Percentiles rank a stretch among this genome's conserved stretches.
These are phyloP conservation scores for Ustilago hordei DNA, from an alignment of 1,284 basidiomycete species.

Conservation along the genomic window DNA sequence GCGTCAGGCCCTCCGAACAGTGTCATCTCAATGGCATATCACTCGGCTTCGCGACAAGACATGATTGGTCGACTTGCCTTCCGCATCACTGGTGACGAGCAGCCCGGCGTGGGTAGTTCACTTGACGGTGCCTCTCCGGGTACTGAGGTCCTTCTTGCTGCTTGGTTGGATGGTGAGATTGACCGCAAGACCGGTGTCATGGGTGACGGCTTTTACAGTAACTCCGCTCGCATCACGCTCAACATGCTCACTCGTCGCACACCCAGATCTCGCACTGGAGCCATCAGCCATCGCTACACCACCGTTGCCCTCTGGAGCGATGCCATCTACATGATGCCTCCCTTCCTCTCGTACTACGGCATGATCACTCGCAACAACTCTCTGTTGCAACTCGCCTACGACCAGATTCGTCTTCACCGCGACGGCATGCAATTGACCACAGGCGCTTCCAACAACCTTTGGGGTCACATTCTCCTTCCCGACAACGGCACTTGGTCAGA, in stretches of 20 bases:
- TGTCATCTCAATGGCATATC: constrained; percentile 58
- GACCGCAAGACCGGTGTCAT: constrained; percentile 35
- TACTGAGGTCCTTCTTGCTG: constrained; percentile 60
- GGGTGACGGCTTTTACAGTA: constrained; percentile 72
- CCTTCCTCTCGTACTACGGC: constrained; percentile 91
- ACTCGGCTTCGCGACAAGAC: constrained; percentile 56
- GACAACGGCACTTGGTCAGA: constrained; percentile 61
- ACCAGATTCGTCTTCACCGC: constrained; percentile 83
- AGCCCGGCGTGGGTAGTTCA: constrained; percentile 45
- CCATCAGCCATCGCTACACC: constrained; percentile 68
- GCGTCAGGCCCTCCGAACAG: constrained; percentile 31
- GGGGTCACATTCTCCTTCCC: constrained; percentile 60
- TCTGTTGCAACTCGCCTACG: constrained; percentile 79
- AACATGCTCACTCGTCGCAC: constrained; percentile 78
- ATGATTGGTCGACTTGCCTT: constrained; percentile 56
- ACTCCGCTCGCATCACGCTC: constrained; percentile 79
- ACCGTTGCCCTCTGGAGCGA: constrained; percentile 65
- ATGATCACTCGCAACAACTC: constrained; percentile 77
- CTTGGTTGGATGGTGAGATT: constrained; percentile 60
- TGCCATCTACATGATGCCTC: constrained; percentile 85
- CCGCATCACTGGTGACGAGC: constrained; percentile 64
- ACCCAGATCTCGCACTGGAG: constrained; percentile 71
- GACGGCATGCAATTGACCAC: constrained; percentile 73
- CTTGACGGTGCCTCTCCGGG: constrained; percentile 64
- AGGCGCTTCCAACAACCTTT: constrained; percentile 71